Base-by-base conservation (phyloP, 2,329 filamentous ascomycete species). In the Fonsecaea nubica region DNA sequence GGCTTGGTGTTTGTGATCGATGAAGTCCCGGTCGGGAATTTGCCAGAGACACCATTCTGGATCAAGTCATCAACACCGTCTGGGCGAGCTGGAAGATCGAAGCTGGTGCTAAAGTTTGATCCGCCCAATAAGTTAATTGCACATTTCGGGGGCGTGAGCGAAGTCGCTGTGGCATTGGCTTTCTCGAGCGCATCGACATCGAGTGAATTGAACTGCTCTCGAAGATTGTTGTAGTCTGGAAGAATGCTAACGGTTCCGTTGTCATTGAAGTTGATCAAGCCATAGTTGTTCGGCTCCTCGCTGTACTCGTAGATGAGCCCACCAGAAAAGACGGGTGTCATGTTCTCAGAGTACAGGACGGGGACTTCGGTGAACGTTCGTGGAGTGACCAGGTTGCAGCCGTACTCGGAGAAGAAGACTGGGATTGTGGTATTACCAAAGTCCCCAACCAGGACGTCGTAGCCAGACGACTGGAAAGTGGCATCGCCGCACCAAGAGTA, bases 61-160 rank as follows among this genome's bases (percentile, higher is more conserved):
- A 97, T 94, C 74, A 97, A 83, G 54, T 86, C 83, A 67, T 89
- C 83, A 45, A 88, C 89, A 71, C 89, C 90, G 3, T 85, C 82
- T 12, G 92, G 92, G 5, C 87, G 83, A 3, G 75, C 80, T 56
- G 90, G 93, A 64, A 97, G 82, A 54, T 89, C 89, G 81, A 96
- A 98, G 83, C 92, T 90, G 77, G 81, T 89, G 79, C 85, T 86
- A 83, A 97, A 96, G 68, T 84, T 85, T 66, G 84, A 80, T 70
- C 83, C 82, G 67, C 82, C 84, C 80, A 97, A 93, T 62, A 96
- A 82, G 67, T 82, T 84, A 36, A 83, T 66, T 69, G 80, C 81
- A 83, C 94, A 97, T 64, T 79, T 82, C 38, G 91, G 89, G 2
- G 91, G 78, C 42, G 82, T 79, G 66, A 86, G 80, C 38, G 80